Conservation (phyloP, 1,284 basidiomycete species). For the Rhizoctonia solani region DNA sequence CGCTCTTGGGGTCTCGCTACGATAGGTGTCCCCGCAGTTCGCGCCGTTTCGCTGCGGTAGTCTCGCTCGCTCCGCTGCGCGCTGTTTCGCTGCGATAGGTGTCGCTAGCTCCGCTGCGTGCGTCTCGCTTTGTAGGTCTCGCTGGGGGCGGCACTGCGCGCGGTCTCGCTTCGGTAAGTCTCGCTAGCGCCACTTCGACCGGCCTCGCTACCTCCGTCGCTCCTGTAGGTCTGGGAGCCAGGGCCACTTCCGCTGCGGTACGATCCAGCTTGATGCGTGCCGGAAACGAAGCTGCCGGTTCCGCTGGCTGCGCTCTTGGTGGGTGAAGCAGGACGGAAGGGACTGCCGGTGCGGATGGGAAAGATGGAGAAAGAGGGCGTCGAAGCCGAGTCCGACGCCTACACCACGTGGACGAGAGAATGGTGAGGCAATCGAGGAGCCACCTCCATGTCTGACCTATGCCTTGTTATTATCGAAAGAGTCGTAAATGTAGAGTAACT, state of each 20-base stretch:
- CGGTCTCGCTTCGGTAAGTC: not conserved
- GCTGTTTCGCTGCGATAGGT: slow-evolving; percentile 1
- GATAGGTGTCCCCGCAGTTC: no score
- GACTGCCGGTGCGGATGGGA: slow-evolving; percentile 19
- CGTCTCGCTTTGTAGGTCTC: no score
- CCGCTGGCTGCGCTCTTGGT: slow-evolving; percentile 10
- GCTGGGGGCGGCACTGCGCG: no score
- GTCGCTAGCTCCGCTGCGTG: slow-evolving; percentile 24
- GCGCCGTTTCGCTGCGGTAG: no score
- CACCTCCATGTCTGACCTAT: slow-evolving; percentile 11
- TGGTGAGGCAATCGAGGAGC: slow-evolving; percentile 15
- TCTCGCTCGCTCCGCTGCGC: no score
- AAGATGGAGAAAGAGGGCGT: slow-evolving; percentile 27
- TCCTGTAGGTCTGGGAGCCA: slow-evolving; percentile 39
- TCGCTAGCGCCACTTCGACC: slow-evolving; percentile 20
- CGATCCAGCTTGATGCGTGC: not conserved
- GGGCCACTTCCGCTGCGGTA: slow-evolving; percentile 38
- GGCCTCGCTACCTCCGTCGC: slow-evolving; percentile 12
- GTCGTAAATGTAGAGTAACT: not conserved
- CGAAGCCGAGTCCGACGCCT: slow-evolving; percentile 29
- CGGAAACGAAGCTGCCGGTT: slow-evolving; percentile 17
- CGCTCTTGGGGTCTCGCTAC: no score
- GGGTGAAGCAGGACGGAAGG: slow-evolving; percentile 11
- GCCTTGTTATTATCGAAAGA: not conserved
- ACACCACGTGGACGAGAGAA: slow-evolving; percentile 26